Evolutionary conservation across 2,329 filamentous ascomycete genomes (phyloP).

Genomic region (Beauveria pseudobassiana): DNA sequence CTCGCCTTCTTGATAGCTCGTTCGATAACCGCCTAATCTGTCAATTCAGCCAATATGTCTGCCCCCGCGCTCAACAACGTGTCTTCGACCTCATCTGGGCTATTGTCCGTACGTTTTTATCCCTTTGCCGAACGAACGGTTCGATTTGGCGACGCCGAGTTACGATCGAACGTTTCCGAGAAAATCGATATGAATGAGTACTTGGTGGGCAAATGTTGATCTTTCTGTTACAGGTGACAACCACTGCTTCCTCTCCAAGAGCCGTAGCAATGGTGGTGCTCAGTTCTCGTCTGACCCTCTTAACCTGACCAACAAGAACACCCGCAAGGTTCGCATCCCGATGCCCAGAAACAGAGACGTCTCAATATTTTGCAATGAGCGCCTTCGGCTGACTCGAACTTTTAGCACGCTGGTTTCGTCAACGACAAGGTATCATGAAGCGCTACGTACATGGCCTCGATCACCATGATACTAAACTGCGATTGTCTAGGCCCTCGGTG

Average conservation of each 20-base stretch:
- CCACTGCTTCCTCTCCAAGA: constrained; percentile 91
- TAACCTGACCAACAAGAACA: constrained; percentile 88
- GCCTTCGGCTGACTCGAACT: constrained; percentile 23
- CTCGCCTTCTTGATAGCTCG: constrained; percentile 1
- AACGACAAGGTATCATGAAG: constrained; percentile 71
- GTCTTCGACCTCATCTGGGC: constrained; percentile 89
- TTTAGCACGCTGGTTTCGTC: constrained; percentile 81
- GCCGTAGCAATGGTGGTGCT: constrained; percentile 67
- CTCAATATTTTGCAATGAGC: background rate
- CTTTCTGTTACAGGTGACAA: constrained; percentile 56
- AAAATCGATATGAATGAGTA: background rate
- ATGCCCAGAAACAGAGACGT: background rate
- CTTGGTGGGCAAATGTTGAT: background rate
- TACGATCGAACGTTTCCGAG: background rate
- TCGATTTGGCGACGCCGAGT: background rate
- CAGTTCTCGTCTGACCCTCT: constrained; percentile 92
- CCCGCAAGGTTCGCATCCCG: constrained; percentile 63
- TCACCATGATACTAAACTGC: constrained; percentile 15
- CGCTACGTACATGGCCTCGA: background rate
- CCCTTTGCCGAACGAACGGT: background rate
- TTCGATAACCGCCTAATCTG: constrained; percentile 1
- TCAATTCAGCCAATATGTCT: constrained; percentile 45
- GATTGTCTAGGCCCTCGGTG: constrained; percentile 65
- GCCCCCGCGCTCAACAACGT: constrained; percentile 59
- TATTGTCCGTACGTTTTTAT: constrained; percentile 66